Conservation (phyloP, 2,329 filamentous ascomycete species). For the Bipolaris cookei region DNA sequence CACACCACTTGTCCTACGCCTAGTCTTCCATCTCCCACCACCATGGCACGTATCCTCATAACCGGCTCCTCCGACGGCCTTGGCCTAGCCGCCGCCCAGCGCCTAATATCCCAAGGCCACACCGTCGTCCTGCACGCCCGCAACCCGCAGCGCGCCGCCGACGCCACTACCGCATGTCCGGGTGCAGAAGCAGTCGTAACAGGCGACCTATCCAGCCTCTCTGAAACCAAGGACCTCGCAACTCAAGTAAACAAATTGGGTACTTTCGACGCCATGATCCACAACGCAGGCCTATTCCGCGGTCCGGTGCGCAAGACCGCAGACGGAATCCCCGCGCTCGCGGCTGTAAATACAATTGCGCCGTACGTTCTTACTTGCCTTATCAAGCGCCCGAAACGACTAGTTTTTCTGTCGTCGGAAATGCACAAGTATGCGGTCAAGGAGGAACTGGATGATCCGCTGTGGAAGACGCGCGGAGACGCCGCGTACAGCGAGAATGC, state of each 20-base stretch:
- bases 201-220: constrained; percentile 60
- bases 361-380: constrained; percentile 63
- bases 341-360: constrained; percentile 64
- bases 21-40: neutral
- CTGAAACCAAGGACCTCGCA: constrained; percentile 60
- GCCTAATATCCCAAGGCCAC: constrained; percentile 60
- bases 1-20: neutral
- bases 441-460: constrained; percentile 48
- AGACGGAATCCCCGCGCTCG: constrained; percentile 58
- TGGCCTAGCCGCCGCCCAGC: constrained; percentile 59
- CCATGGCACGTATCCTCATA: constrained; percentile 59
- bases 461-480: constrained; percentile 48
- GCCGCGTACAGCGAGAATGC: constrained; percentile 43
- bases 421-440: constrained; percentile 58
- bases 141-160: constrained; percentile 59
- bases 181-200: constrained; percentile 59
- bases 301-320: constrained; percentile 53
- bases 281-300: constrained; percentile 63
- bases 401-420: constrained; percentile 61
- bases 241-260: constrained; percentile 58
- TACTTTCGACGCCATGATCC: constrained; percentile 62
- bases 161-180: constrained; percentile 58
- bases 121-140: constrained; percentile 64
- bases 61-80: constrained; percentile 66
- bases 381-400: constrained; percentile 57